Conservation (phyloP, 176 grass and related monocot genomes). For the Carex scoparia region DNA sequence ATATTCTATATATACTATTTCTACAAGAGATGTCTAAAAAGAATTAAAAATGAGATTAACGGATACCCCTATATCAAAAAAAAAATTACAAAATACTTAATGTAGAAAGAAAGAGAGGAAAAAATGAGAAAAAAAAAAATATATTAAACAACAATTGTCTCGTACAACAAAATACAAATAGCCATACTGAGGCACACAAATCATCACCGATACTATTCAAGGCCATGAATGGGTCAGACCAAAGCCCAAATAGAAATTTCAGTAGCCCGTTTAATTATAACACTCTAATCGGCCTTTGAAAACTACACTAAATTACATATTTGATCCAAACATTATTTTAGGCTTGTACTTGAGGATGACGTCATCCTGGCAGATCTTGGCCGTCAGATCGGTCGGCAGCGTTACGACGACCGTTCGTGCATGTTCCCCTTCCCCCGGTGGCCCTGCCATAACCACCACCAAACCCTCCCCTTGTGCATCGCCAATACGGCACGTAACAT, state of each 20-base stretch:
- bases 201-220: neutral
- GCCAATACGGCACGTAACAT: slow-evolving; percentile 42
- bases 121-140: neutral
- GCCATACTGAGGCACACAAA: neutral
- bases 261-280: neutral
- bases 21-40: too few relatives aligned
- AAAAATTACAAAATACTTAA: neutral
- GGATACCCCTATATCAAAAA: too few relatives aligned
- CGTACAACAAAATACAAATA: neutral
- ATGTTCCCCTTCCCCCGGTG: slow-evolving; percentile 29
- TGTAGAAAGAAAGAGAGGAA: neutral
- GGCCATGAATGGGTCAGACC: neutral
- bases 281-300: neutral
- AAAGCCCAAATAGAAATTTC: neutral
- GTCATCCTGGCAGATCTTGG: slow-evolving; percentile 43
- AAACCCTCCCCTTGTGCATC: slow-evolving; percentile 46
- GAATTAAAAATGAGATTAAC: too few relatives aligned
- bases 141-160: neutral
- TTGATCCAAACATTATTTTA: slow-evolving; percentile 40
- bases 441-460: slow-evolving; percentile 44
- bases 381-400: slow-evolving; percentile 42
- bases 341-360: slow-evolving; percentile 48
- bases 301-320: neutral
- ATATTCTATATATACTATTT: too few relatives aligned
- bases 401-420: slow-evolving; percentile 66